Percentiles rank a stretch among this genome's conserved stretches.
Evolutionary conservation across 176 grass and related monocot species (phyloP).

Genomic region (Zoysia pacifica): DNA sequence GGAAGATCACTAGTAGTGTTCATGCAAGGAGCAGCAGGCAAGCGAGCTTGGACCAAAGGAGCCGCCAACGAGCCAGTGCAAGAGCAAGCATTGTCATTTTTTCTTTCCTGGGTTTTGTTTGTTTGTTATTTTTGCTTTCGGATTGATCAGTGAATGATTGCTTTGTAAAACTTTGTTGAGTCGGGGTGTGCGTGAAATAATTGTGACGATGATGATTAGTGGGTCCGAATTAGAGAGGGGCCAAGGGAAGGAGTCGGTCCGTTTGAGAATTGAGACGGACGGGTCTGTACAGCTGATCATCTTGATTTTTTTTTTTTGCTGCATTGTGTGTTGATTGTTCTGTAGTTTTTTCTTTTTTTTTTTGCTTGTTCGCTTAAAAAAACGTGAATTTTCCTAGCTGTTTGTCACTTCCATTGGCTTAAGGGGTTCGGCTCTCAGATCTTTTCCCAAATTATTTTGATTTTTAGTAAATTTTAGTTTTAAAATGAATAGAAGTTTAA

Average conservation of each 20-base stretch:
- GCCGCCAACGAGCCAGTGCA: constrained; percentile 19
- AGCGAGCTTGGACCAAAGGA: background rate
- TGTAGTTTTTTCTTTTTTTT: background rate
- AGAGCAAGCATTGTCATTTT: constrained; percentile 41
- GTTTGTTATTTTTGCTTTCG: constrained; percentile 24
- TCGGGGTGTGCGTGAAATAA: background rate
- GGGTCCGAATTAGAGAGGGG: constrained; percentile 49
- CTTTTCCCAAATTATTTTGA: too few relatives aligned
- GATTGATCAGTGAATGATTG: constrained; percentile 53
- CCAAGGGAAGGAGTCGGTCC: background rate
- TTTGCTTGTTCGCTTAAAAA: background rate
- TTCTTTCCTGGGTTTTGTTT: constrained; percentile 22
- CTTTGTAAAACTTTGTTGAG: constrained; percentile 67
- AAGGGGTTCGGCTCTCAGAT: too few relatives aligned
- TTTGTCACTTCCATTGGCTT: too few relatives aligned
- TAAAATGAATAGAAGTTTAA: too few relatives aligned
- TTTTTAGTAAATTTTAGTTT: too few relatives aligned
- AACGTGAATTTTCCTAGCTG: background rate
- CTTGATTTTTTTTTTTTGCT: constrained; percentile 55
- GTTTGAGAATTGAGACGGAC: background rate
- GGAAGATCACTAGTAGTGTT: constrained; percentile 9
- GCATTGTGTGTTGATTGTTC: constrained; percentile 35
- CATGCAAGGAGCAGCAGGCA: constrained; percentile 38
- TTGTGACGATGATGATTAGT: constrained; percentile 50
- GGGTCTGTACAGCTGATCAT: constrained; percentile 51